Conservation (phyloP, 306 rosid genomes). For the Casuarina glauca region DNA sequence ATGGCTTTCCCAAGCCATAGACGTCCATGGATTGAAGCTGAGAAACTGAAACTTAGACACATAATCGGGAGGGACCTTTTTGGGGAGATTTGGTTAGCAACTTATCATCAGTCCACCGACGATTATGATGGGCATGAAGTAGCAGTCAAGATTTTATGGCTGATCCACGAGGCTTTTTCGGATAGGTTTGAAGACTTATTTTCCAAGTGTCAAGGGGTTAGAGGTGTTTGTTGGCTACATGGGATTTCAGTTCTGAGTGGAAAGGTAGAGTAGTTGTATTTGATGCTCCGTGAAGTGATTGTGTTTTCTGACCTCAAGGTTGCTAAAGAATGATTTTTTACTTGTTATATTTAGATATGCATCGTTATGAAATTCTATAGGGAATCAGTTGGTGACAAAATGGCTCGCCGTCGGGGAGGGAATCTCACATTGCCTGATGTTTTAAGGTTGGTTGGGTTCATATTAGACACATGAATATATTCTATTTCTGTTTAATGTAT, state of each 20-base stretch:
- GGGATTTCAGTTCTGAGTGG: conserved; percentile 74
- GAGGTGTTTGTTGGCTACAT: conserved; percentile 53
- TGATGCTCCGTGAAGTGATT: conserved; percentile 14
- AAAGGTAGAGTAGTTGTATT: conserved; percentile 52
- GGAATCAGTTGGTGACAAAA: conserved; percentile 87
- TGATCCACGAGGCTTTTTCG: conserved; percentile 53
- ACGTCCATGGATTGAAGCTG: conserved; percentile 77
- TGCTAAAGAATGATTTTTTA: conserved; percentile 20
- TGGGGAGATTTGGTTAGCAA: conserved; percentile 96
- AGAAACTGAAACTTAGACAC: conserved; percentile 78
- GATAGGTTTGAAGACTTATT: conserved; percentile 59
- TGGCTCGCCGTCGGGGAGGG: conserved; percentile 74
- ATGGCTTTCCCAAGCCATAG: conserved; percentile 50
- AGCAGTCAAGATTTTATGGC: conserved; percentile 77
- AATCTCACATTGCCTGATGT: conserved; percentile 62
- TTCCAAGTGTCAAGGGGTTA: conserved; percentile 57
- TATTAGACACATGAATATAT: conserved; percentile 17
- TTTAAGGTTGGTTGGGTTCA: conserved; percentile 58
- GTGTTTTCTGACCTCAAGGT: conserved; percentile 14
- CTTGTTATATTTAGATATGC: conserved; percentile 60
- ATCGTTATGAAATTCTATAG: conserved; percentile 75
- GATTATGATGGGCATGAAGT: conserved; percentile 87
- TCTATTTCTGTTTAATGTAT: conserved; percentile 9
- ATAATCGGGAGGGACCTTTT: conserved; percentile 84
- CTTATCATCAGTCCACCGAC: conserved; percentile 78